A percentile compares a stretch with the other conserved stretches of the same genome.
These are phyloP conservation scores for Aspergillus cejpii DNA, from an alignment of 2,329 filamentous ascomycete genomes.

Conservation along the genomic window DNA sequence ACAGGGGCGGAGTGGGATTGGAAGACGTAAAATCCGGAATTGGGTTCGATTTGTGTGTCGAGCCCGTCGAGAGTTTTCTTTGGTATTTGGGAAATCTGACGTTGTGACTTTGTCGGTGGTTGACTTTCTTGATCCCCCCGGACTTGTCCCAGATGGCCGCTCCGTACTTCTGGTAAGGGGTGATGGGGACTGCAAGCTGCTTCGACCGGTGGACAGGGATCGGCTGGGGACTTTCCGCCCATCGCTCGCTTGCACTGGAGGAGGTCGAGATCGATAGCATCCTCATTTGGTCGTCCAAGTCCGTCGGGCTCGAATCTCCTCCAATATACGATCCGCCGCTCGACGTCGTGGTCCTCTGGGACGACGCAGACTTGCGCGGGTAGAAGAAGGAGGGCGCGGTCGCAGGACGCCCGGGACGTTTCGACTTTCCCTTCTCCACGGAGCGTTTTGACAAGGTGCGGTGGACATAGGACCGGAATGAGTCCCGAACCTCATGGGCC, in stretches of 20 bases:
- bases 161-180: constrained; percentile 35
- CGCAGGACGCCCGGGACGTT: constrained; percentile 8
- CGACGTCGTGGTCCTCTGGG: constrained; percentile 11
- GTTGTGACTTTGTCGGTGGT: constrained; percentile 14
- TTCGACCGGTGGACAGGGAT: constrained; percentile 8
- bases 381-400: constrained; percentile 12
- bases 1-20: constrained; percentile 15
- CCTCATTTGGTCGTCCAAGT: constrained; percentile 4
- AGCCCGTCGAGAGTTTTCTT: constrained; percentile 4
- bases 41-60: not conserved
- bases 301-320: constrained; percentile 4
- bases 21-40: constrained; percentile 2
- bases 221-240: constrained; percentile 3
- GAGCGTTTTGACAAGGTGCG: constrained; percentile 25
- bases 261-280: constrained; percentile 12
- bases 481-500: constrained; percentile 27
- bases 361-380: constrained; percentile 4
- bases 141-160: constrained; percentile 31
- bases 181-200: constrained; percentile 31
- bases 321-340: constrained; percentile 11
- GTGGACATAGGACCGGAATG: constrained; percentile 33
- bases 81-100: constrained; percentile 19
- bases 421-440: constrained; percentile 14
- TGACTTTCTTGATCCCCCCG: constrained; percentile 21
- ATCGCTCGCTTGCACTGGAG: constrained; percentile 11